Evolutionary conservation across 306 rosid species (phyloP), one percentile per base, ranked within the genome.

Genomic region (Quercus parvula): DNA sequence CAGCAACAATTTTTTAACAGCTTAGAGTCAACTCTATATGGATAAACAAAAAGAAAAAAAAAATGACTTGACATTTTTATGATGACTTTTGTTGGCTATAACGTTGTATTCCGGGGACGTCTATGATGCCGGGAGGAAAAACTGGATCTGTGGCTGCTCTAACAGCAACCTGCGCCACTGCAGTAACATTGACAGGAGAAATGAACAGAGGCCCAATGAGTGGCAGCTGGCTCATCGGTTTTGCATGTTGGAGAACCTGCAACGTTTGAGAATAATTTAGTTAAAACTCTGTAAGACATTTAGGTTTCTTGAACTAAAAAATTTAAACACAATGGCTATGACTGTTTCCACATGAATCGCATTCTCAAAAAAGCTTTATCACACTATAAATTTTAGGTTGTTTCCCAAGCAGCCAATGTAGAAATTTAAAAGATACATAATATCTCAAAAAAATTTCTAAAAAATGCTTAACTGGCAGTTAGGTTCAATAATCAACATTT

Each of bases 81-180:
- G 81, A 85, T 22, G 85, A 83, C 81, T 91, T 95, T 6, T 78
- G 83, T 69, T 90, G 92, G 85, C 85, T 87, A 70, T 95, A 91
- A 17, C 97, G 94, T 79, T 89, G 97, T 44, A 95, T 91, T 63
- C 98, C 97, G 6, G 87, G 74, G 58, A 91, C 83, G 67, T 95
- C 99, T 24, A 95, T 41, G 81, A 95, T 84, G 76, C 98, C 98
- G 0, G 99, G 99, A 30, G 99, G 99, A 73, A 95, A 95, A 76
- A 95, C 98, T 0, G 98, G 95, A 52, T 95, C 99, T 5, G 95
- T 87, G 14, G 99, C 99, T 71, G 95, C 99, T 88, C 97, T 91
- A 73, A 95, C 94, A 63, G 99, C 93, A 73, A 95, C 98, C 68
- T 89, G 88, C 0, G 98, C 94, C 79, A 95, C 92, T 1, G 89